Evolutionary conservation across 1,284 basidiomycete genomes (phyloP), one percentile per base, ranked within the genome.

Genomic region (Meripilus lineatus): DNA sequence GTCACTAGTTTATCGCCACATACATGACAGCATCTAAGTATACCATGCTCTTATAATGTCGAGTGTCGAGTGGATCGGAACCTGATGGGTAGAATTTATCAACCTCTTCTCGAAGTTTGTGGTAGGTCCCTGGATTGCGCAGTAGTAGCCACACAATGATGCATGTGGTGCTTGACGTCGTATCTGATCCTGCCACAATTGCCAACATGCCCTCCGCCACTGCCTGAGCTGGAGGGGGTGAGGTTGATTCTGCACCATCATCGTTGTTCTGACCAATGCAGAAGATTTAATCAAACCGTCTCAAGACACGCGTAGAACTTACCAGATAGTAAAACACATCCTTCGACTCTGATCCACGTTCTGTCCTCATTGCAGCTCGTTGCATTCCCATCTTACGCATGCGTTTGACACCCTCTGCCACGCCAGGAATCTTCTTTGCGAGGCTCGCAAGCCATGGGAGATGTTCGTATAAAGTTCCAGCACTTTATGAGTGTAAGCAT

Each of bases 101-200:
- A 20, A 82, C 61, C 55, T 82, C 79, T 2, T 54, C 58, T 47
- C 69, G 71, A 3, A 81, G 61, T 4, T 66, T 64, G n/a, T 62
- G 59, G 49, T 74, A 73, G 20, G 60, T 59, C 3, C 61, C 61
- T 0, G 72, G 74, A 49, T 81, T 56, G 26, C 55, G 58, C 5
- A 79, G 51, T 2, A 82, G 54, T 20, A 65, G 68, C 51, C 66
- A 79, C 44, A 79, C 69, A 14, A 72, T 53, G 40, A 60, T 64
- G 46, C 64, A 65, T 5, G 81, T 52, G 0, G 65, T 69, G 3
- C 65, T 70, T 1, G 77, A 62, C 0, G 74, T 74, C 1, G 80
- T 81, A 52, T 81, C 79, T 5, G 79, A 74, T 13, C 76, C 77
- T 6, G 79, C 79, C 4, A 79, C 61, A 38, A 81, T 72, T 3